phyloP scores from a whole-genome alignment of 2,329 filamentous ascomycete species.

The Uncinocarpus reesii region DNA sequence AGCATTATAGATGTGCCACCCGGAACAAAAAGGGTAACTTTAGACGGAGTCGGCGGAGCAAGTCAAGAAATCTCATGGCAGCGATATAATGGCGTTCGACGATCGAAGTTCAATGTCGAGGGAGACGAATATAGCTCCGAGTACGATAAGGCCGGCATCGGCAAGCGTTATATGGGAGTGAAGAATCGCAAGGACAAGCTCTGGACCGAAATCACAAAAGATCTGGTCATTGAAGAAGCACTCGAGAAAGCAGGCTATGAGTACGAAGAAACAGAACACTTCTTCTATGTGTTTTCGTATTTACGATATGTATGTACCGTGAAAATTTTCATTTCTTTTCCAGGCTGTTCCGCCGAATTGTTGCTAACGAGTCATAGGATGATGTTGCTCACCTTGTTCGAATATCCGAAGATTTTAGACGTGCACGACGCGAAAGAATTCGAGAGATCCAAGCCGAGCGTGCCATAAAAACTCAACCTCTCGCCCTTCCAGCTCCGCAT shows the following conservation, averaged over 20 bases:
- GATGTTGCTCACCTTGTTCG: constrained; percentile 78
- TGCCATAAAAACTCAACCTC: neutral
- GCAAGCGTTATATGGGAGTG: constrained; percentile 35
- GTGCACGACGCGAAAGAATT: constrained; percentile 49
- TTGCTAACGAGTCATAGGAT: constrained; percentile 46
- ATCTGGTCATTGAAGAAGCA: constrained; percentile 75
- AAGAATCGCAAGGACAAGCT: constrained; percentile 48
- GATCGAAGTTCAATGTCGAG: constrained; percentile 63
- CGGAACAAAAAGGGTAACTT: constrained; percentile 67
- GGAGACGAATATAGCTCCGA: constrained; percentile 46
- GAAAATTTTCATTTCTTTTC: neutral
- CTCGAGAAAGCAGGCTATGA: constrained; percentile 76
- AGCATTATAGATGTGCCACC: constrained; percentile 74
- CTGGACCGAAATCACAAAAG: constrained; percentile 97
- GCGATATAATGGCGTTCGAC: constrained; percentile 65
- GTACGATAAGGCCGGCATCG: constrained; percentile 33
- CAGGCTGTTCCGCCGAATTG: neutral
- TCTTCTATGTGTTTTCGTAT: constrained; percentile 90
- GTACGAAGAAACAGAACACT: constrained; percentile 79
- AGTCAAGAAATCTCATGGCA: constrained; percentile 68
- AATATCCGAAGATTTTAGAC: constrained; percentile 70
- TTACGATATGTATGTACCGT: constrained; percentile 63
- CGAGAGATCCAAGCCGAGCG: constrained; percentile 47
- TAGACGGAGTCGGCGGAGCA: constrained; percentile 70
- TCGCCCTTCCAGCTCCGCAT: neutral